Evolutionary conservation across 441 rosid genomes (phyloP), one percentile per base, ranked within the genome.

Genomic region (Bruguiera hainesii): DNA sequence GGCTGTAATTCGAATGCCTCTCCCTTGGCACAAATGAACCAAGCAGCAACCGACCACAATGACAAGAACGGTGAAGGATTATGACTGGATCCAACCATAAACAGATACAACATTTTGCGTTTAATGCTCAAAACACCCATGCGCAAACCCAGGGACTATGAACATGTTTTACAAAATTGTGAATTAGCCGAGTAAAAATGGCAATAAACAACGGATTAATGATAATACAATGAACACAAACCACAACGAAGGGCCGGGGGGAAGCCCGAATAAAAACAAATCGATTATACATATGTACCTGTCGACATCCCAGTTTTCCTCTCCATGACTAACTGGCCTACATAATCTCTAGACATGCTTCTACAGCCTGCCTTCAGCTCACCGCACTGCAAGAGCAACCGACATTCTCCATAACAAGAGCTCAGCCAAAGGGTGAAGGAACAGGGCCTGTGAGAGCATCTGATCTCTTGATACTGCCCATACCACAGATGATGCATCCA

Each of bases 401-500:
- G 18, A 56, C 63, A 30, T 18, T 48, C 25, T 42, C 20, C 29
- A 28, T 15, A 10, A 19, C 4, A 18, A 48, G 39, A 60, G 3
- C 68, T 86, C 77, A 91, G 80, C 98, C 96, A 13, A 95, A 91
- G 11, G 97, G 99, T 15, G 98, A 83, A 64, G 96, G 79, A 25
- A 80, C 92, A 15, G 93, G 88, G 52, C 88, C 99, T 20, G 88
- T 75, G 20, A 88, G 79, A 18, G 98, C 96, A 72, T 91, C 99
- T 28, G 99, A 94, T 64, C 99, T 79, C 78, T 89, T 87, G 50
- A 94, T 88, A 63, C 89, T 87, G 79, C 99, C 99, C 99, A 95
- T 91, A 57, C 99, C 99, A 70, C 99, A 96, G 29, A 90, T 90
- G 53, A 96, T 85, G 85, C 99, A 96, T 35, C 96, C 98, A 5